Evolutionary conservation across 768 basidiomycete species (phyloP).

Genomic region (Leccinum arenicola): DNA sequence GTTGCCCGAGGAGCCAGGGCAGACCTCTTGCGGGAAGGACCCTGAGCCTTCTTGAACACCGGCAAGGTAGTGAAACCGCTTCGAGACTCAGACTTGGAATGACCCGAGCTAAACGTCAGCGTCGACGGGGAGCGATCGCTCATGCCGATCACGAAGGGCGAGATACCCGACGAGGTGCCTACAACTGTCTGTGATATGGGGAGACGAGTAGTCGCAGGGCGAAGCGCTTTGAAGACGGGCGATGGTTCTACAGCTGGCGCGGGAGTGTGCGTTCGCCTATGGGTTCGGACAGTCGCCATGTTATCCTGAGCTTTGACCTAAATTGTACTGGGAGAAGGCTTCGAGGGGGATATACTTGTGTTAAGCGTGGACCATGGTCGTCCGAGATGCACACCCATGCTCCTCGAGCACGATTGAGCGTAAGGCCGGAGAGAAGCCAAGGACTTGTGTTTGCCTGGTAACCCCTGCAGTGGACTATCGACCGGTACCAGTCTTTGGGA

Average conservation of each 20-base stretch:
- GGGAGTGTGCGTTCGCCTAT: slow-evolving; percentile 57
- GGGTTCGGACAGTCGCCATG: slow-evolving; percentile 28
- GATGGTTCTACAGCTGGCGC: slow-evolving; percentile 56
- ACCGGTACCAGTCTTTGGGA: slow-evolving; percentile 23
- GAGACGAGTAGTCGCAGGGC: slow-evolving; percentile 41
- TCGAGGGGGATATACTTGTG: slow-evolving; percentile 37
- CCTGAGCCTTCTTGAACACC: slow-evolving; percentile 33
- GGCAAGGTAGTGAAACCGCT: slow-evolving; percentile 28
- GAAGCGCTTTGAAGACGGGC: slow-evolving; percentile 57
- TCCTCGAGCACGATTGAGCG: slow-evolving; percentile 31
- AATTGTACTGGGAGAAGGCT: slow-evolving; percentile 23
- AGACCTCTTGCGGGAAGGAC: slow-evolving; percentile 24
- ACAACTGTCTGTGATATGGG: slow-evolving; percentile 18
- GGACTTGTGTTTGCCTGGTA: slow-evolving; percentile 40
- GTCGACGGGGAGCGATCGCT: slow-evolving; percentile 30
- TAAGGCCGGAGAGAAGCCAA: slow-evolving; percentile 52
- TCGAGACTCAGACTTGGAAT: slow-evolving; percentile 30
- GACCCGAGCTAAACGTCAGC: slow-evolving; percentile 36
- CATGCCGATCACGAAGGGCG: slow-evolving; percentile 24
- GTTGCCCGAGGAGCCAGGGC: slow-evolving; percentile 16
- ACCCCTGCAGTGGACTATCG: slow-evolving; percentile 37
- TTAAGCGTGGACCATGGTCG: slow-evolving; percentile 59
- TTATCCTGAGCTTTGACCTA: slow-evolving; percentile 27
- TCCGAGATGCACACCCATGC: slow-evolving; percentile 34
- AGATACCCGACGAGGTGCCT: slow-evolving; percentile 22